phyloP scores from a whole-genome alignment of 2,329 filamentous ascomycete species.

The Aspergillus japonicus region DNA sequence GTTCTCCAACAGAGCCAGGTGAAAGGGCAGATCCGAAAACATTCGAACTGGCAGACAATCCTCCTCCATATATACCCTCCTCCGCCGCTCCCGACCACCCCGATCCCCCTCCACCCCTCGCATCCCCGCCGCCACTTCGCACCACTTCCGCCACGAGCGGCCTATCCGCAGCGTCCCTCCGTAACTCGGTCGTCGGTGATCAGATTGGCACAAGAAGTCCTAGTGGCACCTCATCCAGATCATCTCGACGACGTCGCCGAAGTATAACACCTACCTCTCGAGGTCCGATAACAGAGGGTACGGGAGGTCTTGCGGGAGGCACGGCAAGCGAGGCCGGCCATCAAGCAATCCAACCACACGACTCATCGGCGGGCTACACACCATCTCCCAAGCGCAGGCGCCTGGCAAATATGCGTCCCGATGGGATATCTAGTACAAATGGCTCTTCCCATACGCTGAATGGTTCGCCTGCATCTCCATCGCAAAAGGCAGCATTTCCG shows the following conservation, averaged over 20 bases:
- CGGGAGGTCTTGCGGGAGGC: conserved; percentile 23
- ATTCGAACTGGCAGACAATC: conserved; percentile 74
- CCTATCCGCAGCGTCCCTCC: conserved; percentile 24
- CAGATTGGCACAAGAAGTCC: conserved; percentile 13
- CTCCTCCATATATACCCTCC: conserved; percentile 55
- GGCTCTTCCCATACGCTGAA: conserved; percentile 58
- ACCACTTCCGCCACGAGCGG: conserved; percentile 22
- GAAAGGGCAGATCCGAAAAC: conserved; percentile 45
- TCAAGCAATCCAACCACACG: conserved; percentile 24
- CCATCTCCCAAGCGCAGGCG: conserved; percentile 59
- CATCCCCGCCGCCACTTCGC: conserved; percentile 45
- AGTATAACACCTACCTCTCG: conserved; percentile 30
- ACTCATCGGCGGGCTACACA: conserved; percentile 32
- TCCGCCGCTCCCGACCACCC: conserved; percentile 68
- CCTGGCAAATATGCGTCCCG: conserved; percentile 62
- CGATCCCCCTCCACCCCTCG: conserved; percentile 56
- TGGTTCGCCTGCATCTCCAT: conserved; percentile 49
- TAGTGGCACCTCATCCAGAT: conserved; percentile 15
- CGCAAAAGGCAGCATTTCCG: conserved; percentile 50
- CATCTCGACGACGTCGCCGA: conserved; percentile 32
- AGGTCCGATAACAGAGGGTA: conserved; percentile 20
- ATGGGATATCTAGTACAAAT: conserved; percentile 57
- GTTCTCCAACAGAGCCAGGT: conserved; percentile 45
- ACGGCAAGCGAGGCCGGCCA: conserved; percentile 29
- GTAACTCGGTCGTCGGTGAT: conserved; percentile 12